Base-by-base conservation (phyloP, 2,329 filamentous ascomycete species). In the Trichocomaceae sp. region DNA sequence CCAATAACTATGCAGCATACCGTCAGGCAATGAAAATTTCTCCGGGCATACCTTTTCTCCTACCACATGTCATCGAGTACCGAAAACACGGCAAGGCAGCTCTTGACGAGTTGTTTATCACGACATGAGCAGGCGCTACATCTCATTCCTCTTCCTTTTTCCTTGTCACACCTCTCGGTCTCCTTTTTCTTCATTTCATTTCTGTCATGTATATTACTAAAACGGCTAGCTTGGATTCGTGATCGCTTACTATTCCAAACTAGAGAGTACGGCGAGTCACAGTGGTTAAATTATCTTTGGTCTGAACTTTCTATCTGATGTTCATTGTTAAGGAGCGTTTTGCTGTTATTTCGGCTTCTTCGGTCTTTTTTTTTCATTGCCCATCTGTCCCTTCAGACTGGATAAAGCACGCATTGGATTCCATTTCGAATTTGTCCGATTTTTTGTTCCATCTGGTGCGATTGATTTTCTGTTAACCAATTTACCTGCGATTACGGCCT, bases 1-100 rank as follows among this genome's bases (percentile, higher is more conserved):
- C 57, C 22, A 58, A 69, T 8, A 74, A 74, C 49, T 72, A 69
- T 44, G 59, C 61, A 7, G 54, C 61, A 23, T 74, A 74, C 56
- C 68, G 69, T 31, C 62, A 67, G 29, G 61, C 65, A 17, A 71
- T 69, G 60, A 50, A 59, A 22, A 54, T 59, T 12, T 57, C 60
- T 6, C 70, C 69, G 0, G 72, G 71, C 3, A 64, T 73, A 20
- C 72, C 72, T 1, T 74, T 72, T 55, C 62, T 74, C 2, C 41
- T 67, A 5, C 70, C 71, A 2, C 71, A 74, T 60, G 55, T 71
- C 49, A 60, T 62, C 15, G 70, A 73, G 29, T 67, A 63, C 47
- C 63, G 64, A 37, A 60, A 64, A 47, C 55, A 61, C 15, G 69
- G 68, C 15, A 61, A 65, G 45, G 20, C 55, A 2, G 63, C 57